Base-by-base conservation (phyloP, 1,139 yeast species). In the Kluyveromyces sp. region DNA sequence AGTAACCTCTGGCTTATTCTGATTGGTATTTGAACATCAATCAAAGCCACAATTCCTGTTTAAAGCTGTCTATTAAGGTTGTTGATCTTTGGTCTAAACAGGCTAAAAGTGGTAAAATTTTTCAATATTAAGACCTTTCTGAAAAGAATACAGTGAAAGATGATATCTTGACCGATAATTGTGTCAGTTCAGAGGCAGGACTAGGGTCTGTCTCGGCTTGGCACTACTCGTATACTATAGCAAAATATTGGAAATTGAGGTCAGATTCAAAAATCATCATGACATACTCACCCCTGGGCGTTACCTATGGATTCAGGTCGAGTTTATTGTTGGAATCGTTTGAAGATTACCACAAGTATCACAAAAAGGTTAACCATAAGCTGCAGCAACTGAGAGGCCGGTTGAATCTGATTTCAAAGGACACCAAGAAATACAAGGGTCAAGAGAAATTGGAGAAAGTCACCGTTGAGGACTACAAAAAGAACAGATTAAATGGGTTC, bases 261-360 rank as follows among this genome's bases (percentile, higher is more conserved):
- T 13, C 33, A 6, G 12, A 16, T 18, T 4, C 4, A 3, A 6
- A 18, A 19, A 9, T 16, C 11, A 35, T 4, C 7, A 56, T 53
- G 60, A 50, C 40, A 33, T 49, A 46, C n/a, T 58, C 65, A 16
- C 64, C 65, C 28, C 46, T 61, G 33, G 52, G 49, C 11, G 61
- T 61, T 36, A 61, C 65, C 1, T 60, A 46, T 49, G 65, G 65
- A 33, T 53, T 48, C 4, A 56, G 65, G 36, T 53, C 52, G 31
- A 59, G 58, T 30, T 61, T 57, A 46, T 49, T 60, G 39, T 43
- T 61, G 25, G 64, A 61, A 37, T 54, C 63, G 9, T 51, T 50
- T 11, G 46, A 43, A 15, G 65, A 60, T 47, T 60, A 47, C 37
- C 43, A 46, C 13, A 60, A 54, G 44, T 59, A 59, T 35, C 65